phyloP scores from a whole-genome alignment of 768 basidiomycete species.

The Leccinum longicurvipes region DNA sequence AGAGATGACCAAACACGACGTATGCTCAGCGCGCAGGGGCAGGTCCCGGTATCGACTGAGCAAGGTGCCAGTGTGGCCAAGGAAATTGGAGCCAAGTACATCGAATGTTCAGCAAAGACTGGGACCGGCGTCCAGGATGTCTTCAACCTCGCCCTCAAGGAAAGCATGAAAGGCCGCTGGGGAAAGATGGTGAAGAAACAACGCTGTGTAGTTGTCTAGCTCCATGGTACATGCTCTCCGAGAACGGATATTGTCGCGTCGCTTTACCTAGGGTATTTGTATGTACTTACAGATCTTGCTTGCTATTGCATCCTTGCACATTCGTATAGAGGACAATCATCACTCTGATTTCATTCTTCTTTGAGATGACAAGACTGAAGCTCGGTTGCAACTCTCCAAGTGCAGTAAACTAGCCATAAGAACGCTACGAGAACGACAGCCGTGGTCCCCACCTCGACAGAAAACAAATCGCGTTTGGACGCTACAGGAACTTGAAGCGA shows the following conservation, averaged over 20 bases:
- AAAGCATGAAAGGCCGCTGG: constrained; percentile 83
- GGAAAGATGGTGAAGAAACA: constrained; percentile 65
- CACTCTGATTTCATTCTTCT: constrained; percentile 15
- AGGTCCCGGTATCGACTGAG: constrained; percentile 72
- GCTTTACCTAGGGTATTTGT: constrained; percentile 26
- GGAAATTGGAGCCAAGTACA: constrained; percentile 91
- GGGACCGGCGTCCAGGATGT: constrained; percentile 89
- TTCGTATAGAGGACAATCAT: constrained; percentile 3
- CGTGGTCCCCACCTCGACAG: constrained; percentile 37
- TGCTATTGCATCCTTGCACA: constrained; percentile 21
- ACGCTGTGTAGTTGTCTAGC: constrained; percentile 62
- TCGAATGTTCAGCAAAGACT: constrained; percentile 94
- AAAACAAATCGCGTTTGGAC: constrained; percentile 26
- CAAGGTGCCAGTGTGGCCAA: constrained; percentile 84
- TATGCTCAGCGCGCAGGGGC: constrained; percentile 89
- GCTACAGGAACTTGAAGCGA: constrained; percentile 34
- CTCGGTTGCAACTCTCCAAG: constrained; percentile 22
- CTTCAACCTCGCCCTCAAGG: constrained; percentile 82
- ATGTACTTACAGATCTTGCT: constrained; percentile 26
- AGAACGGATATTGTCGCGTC: constrained; percentile 5
- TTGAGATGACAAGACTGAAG: constrained; percentile 24
- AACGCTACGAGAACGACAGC: constrained; percentile 32
- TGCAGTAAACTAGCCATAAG: constrained; percentile 30
- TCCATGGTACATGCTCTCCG: constrained; percentile 3
- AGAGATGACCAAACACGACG: constrained; percentile 80